Conservation (phyloP, 163 green algal genomes). For the Chloroidium sp. region DNA sequence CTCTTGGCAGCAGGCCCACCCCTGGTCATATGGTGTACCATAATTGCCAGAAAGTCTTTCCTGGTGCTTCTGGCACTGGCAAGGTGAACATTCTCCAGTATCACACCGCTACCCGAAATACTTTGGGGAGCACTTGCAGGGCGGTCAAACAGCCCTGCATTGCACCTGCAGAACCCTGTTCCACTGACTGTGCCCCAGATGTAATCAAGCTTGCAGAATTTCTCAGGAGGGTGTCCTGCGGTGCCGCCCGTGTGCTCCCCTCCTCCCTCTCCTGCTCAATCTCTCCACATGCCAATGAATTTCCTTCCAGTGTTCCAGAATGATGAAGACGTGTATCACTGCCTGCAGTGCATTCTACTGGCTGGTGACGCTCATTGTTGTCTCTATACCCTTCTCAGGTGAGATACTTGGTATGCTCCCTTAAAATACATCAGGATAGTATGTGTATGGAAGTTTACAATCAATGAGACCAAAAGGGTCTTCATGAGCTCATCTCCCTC, state of each 20-base stretch:
- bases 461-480: too few species aligned
- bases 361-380: slow-evolving; percentile 27
- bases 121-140: too few species aligned
- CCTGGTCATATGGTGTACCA: slow-evolving; percentile 11
- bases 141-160: too few species aligned
- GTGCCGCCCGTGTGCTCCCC: too few species aligned
- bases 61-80: slow-evolving; percentile 29
- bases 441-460: too few species aligned
- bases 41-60: slow-evolving; percentile 26
- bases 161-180: too few species aligned
- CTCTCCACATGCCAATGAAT: background rate
- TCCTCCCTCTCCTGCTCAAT: background rate
- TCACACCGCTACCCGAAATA: too few species aligned
- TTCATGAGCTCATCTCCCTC: too few species aligned
- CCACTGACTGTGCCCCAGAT: background rate
- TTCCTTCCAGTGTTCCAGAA: background rate
- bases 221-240: too few species aligned
- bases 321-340: background rate
- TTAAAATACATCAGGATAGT: too few species aligned
- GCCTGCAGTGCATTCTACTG: slow-evolving; percentile 32
- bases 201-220: background rate
- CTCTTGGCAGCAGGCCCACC: slow-evolving; percentile 24
- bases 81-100: slow-evolving; percentile 13
- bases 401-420: background rate
- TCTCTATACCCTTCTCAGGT: slow-evolving; percentile 24